Base-by-base conservation (phyloP, 805 yeast genomes). In the Candida chauliodis region DNA sequence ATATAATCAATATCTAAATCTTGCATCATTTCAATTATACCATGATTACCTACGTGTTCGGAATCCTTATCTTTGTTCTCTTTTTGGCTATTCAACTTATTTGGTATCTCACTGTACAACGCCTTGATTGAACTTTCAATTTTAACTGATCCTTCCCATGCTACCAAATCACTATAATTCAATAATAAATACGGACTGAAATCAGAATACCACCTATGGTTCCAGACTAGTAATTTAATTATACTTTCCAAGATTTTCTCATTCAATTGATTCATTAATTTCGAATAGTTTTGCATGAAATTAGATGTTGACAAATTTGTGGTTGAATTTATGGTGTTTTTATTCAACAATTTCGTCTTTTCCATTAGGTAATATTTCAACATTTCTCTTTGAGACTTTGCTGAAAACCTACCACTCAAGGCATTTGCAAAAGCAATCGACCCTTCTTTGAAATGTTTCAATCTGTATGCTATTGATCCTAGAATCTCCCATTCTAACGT, bases 161-260 rank as follows among this genome's bases (percentile, higher is more conserved):
- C 78, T 17, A 87, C 79, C 39, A 88, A 66, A 38, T 71, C 75
- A 15, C 76, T 64, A 42, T 89, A 61, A 0, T 79, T 64, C n/a
- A 63, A 56, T n/a, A 80, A 55, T 34, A 88, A 66, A 34, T 68
- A 67, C 15, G 95, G 85, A 7, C 95, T 81, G 55, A 89, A 91
- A 48, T 91, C 96, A 46, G 81, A 76, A 63, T 91, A 95, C 99
- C 99, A 93, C 55, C 99, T 78, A 60, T 90, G 97, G 55, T 88
- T 84, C 97, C 98, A 95, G n/a, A 93, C 95, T n/a, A 83, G 66
- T 37, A 93, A 66, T 51, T 84, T 84, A 24, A 90, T 86, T 40
- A 80, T 62, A 16, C 82, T 65, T 41, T 83, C 88, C 42, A 90
- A 67, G 9, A 87, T 77, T 45, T 72, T 69, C 36, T 71, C 75